Evolutionary conservation across 495 filamentous ascomycete genomes (phyloP).

Genomic region (Xylaria acuta): DNA sequence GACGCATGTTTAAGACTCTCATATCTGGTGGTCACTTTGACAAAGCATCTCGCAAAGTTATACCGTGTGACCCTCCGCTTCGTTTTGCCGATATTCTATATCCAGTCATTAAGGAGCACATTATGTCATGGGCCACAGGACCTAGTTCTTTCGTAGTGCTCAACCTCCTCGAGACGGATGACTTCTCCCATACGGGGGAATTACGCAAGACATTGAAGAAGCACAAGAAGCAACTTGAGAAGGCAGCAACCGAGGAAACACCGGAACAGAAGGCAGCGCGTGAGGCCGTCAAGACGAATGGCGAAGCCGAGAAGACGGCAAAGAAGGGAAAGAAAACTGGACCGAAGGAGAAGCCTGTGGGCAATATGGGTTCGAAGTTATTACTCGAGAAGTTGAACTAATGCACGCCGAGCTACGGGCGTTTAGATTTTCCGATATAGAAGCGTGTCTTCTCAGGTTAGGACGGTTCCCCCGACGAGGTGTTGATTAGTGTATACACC

Average conservation of each 20-base stretch:
- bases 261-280: conserved; percentile 45
- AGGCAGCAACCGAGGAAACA: conserved; percentile 55
- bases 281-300: conserved; percentile 40
- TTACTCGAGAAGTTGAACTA: conserved; percentile 55
- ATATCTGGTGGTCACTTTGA: conserved; percentile 88
- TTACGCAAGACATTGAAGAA: conserved; percentile 69
- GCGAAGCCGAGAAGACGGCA: conserved; percentile 40
- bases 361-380: conserved; percentile 62
- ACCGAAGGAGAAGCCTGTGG: conserved; percentile 43
- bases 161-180: conserved; percentile 76
- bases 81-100: conserved; percentile 81
- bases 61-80: conserved; percentile 74
- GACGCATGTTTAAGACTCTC: conserved; percentile 88
- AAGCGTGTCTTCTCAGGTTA: not conserved
- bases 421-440: conserved; percentile 4
- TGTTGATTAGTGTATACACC: not conserved
- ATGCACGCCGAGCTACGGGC: not conserved
- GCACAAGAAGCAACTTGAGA: conserved; percentile 56
- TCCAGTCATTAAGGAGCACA: conserved; percentile 71
- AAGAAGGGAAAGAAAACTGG: conserved; percentile 48
- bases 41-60: conserved; percentile 67
- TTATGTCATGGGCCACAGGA: conserved; percentile 87
- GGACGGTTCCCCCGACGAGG: not conserved
- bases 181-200: conserved; percentile 71
- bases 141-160: conserved; percentile 82